Percentiles rank a stretch among this genome's conserved stretches.
These are phyloP conservation scores for Quercus robur DNA, from an alignment of 306 rosid genomes.

Conservation along the genomic window DNA sequence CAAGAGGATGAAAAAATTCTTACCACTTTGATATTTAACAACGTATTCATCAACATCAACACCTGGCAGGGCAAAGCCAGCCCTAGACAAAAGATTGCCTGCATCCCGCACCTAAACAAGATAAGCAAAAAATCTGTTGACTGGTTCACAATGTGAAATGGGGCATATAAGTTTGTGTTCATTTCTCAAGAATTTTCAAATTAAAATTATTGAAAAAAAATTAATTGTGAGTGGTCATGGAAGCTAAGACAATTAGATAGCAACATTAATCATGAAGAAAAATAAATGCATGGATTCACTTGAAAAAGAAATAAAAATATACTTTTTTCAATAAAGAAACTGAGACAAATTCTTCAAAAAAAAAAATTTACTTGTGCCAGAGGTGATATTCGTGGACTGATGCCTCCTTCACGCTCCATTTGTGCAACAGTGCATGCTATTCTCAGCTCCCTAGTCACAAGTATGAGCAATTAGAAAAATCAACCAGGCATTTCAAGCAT, in stretches of 20 bases:
- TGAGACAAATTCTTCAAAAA: background rate
- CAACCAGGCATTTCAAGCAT: conserved; percentile 13
- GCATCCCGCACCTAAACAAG: conserved; percentile 86
- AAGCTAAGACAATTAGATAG: background rate
- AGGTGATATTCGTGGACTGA: conserved; percentile 91
- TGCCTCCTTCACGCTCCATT: conserved; percentile 98
- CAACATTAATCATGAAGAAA: conserved; percentile 7
- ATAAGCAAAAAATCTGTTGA: conserved; percentile 13
- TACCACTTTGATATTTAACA: conserved; percentile 86
- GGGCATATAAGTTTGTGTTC: background rate
- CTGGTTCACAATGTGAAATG: conserved; percentile 4
- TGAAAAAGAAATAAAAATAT: conserved; percentile 2
- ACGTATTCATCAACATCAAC: conserved; percentile 87
- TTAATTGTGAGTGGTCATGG: background rate
- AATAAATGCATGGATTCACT: conserved; percentile 16
- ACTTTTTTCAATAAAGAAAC: background rate
- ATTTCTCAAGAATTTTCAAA: background rate
- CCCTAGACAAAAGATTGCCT: conserved; percentile 95
- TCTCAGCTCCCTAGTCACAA: conserved; percentile 77
- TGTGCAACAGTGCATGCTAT: conserved; percentile 97
- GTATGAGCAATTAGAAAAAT: conserved; percentile 21
- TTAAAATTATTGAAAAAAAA: background rate
- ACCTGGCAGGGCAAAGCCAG: conserved; percentile 88
- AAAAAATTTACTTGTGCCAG: conserved; percentile 72
- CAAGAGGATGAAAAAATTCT: conserved; percentile 27